Conservation (phyloP, 176 grass and related monocot genomes). For the Zea mays region Zm-B73-REFERENCE-NAM-5.0 NC_050096.1:166465501-166466000, state of each 20-base stretch:
- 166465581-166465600: too few species aligned
- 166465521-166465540: too few species aligned
- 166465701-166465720: slow-evolving; percentile 81
- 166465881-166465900: slow-evolving; percentile 34
- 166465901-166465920: slow-evolving; percentile 85
- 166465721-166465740: slow-evolving; percentile 88
- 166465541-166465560: too few species aligned
- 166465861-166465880: slow-evolving; percentile 14
- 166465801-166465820: slow-evolving; percentile 57
- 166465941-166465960: slow-evolving; percentile 86
- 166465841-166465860: slow-evolving; percentile 4
- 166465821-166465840: slow-evolving; percentile 23
- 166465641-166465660: not conserved
- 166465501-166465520: too few species aligned
- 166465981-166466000: slow-evolving; percentile 47
- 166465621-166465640: too few species aligned
- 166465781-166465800: slow-evolving; percentile 73
- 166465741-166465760: slow-evolving; percentile 90
- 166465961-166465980: slow-evolving; percentile 93
- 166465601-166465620: too few species aligned
- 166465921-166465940: slow-evolving; percentile 88
- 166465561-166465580: too few species aligned
- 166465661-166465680: slow-evolving; percentile 30
- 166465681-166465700: slow-evolving; percentile 37
- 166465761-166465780: slow-evolving; percentile 87